Evolutionary conservation across 306 rosid genomes (phyloP), one percentile per base, ranked within the genome.

Genomic region (Dryas octopetala): DNA sequence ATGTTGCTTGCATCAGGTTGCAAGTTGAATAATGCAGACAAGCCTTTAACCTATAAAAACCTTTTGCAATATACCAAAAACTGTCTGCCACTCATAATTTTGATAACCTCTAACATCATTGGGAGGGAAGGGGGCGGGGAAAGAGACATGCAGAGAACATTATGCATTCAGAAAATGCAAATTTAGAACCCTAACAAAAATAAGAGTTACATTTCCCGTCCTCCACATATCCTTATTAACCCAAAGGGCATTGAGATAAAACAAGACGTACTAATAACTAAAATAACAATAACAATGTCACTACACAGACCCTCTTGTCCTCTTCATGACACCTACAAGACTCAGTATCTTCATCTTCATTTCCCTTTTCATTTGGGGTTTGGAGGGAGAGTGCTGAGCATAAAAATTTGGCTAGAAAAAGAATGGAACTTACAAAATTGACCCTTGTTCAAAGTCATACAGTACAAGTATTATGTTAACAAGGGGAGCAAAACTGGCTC

Each of bases 391-490:
- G 57, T 44, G 23, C 15, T 23, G 0, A 44, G 66, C 40, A 26
- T 15, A 46, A 7, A n/a, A 60, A 53, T 28, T 41, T 71, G 63
- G 53, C 50, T 10, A n/a, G 46, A 32, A 28, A 19, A n/a, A 54
- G n/a, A 52, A 76, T 28, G 4, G 50, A 15, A 54, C 47, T 19
- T 70, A 75, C 80, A 75, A 80, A 79, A 79, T 58, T 62, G 63
- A 73, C 57, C 65, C 66, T 62, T 47, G 48, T 57, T 26, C 14
- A 46, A 44, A 62, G 13, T 63, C 66, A 49, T 61, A 65, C 62
- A 40, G 58, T 77, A 26, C 19, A 71, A 11, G 19, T 15, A 68
- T 48, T 52, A 13, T 74, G 62, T 50, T 49, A 74, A 69, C 73
- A 32, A 62, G 68, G 52, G 48, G 48, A 74, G 26, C 57, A 68